A percentile compares a stretch with the other conserved stretches of the same genome.
These are phyloP conservation scores for Colletotrichum costaricense DNA, from an alignment of 2,329 filamentous ascomycete species.

Conservation along the genomic window DNA sequence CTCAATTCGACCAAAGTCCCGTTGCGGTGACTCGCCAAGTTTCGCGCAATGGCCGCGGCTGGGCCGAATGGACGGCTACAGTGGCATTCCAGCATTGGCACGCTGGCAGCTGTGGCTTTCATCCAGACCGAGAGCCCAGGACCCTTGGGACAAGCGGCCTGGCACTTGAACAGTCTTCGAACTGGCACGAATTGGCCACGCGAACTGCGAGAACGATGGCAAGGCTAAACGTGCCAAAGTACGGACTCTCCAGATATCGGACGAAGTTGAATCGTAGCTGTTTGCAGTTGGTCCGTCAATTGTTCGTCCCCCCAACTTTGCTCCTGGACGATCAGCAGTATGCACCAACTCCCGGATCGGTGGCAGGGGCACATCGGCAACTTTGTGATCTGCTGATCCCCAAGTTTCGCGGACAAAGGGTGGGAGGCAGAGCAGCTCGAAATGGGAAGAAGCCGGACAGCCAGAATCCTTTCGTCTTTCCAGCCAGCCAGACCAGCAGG, in stretches of 20 bases:
- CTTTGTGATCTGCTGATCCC: constrained; percentile 19
- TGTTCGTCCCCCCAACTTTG: background rate
- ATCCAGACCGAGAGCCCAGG: too few relatives aligned
- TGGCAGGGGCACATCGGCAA: constrained; percentile 18
- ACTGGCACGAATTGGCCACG: background rate
- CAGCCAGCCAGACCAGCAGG: background rate
- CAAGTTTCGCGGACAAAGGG: constrained; percentile 6
- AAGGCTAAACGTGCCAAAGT: background rate
- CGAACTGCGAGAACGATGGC: background rate
- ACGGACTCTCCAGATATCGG: constrained; percentile 3
- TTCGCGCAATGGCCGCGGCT: constrained; percentile 20
- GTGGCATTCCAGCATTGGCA: constrained; percentile 1
- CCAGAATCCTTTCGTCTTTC: constrained; percentile 7
- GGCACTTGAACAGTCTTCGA: background rate
- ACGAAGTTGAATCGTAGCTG: background rate
- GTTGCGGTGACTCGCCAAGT: constrained; percentile 26
- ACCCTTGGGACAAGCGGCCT: background rate
- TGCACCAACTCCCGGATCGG: constrained; percentile 25
- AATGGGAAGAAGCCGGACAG: background rate
- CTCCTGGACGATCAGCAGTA: constrained; percentile 10
- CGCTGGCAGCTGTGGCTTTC: background rate
- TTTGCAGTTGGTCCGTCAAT: constrained; percentile 16
- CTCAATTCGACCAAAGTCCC: constrained; percentile 3
- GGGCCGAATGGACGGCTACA: constrained; percentile 17
- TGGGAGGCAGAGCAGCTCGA: constrained; percentile 5